Conservation (phyloP, 1,284 basidiomycete species). For the Irpex sp. region DNA sequence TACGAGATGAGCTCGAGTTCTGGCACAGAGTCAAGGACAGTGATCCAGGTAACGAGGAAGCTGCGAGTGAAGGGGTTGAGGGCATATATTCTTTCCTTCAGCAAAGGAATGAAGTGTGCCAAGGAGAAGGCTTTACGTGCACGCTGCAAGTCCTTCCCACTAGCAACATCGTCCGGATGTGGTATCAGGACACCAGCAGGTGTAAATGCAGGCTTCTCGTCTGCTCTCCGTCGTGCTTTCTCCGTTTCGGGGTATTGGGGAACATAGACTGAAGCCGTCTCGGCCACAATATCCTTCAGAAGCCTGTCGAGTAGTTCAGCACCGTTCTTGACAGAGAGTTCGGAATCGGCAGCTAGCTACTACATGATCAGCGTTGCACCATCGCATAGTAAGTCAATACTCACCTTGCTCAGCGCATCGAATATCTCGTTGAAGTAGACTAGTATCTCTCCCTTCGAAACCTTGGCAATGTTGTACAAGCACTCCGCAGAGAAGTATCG, state of each 20-base stretch:
- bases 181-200: constrained; percentile 52
- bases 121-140: constrained; percentile 88
- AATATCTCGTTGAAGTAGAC: constrained; percentile 99
- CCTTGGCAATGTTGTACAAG: constrained; percentile 98
- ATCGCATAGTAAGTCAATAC: constrained; percentile 20
- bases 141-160: constrained; percentile 38
- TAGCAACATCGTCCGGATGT: constrained; percentile 52
- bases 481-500: constrained; percentile 97
- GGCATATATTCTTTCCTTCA: constrained; percentile 93
- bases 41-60: constrained; percentile 97
- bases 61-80: constrained; percentile 95
- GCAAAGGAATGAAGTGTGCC: constrained; percentile 90
- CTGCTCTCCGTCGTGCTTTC: constrained; percentile 49
- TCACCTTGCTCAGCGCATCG: constrained; percentile 92
- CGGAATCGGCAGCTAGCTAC: constrained; percentile 94
- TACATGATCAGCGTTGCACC: not conserved
- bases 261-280: constrained; percentile 94
- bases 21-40: constrained; percentile 93
- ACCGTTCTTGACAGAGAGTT: constrained; percentile 97
- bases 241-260: constrained; percentile 84
- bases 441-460: constrained; percentile 95
- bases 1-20: constrained; percentile 94
- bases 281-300: constrained; percentile 96
- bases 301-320: constrained; percentile 97
- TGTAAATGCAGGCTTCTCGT: constrained; percentile 27